Evolutionary conservation across 2,329 filamentous ascomycete species (phyloP), one percentile per base, ranked within the genome.

Genomic region (Neopestalotiopsis rosae): DNA sequence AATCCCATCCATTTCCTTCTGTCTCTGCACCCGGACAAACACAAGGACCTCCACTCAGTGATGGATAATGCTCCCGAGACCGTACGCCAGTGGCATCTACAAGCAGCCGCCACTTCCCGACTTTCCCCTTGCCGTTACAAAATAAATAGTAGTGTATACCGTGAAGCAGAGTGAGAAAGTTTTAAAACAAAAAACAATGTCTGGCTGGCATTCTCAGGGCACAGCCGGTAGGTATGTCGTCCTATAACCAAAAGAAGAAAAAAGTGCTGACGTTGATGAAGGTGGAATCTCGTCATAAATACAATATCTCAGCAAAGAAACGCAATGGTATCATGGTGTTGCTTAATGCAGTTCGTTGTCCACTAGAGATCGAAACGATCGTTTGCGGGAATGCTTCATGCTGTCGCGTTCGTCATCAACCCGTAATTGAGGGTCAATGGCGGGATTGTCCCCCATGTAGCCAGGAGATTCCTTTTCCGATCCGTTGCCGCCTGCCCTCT

Each of bases 391-490:
- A 30, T 38, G 32, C 59, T 62, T 20, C 30, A 38, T 42, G 12
- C 14, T 20, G n/a, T 62, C 59, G 34, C 59, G 59, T n/a, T 62
- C 59, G 42, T 64, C 61, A 38, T 64, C 61, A 7, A 38, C 61
- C 40, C 34, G 17, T 49, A 64, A 20, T 32, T 52, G 61, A 14
- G 61, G 61, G 34, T 64, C 61, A 12, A 64, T 64, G 9, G 38
- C 17, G 28, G 38, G 40, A 10, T 64, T 20, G n/a, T 64, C 61
- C n/a, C 42, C 42, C 61, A 64, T 64, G 28, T 64, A 64, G 12
- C 61, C 61, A 45, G 61, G 61, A 10, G 61, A 45, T 28, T 64
- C 42, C 61, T 64, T 64, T 28, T 64, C 61, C 17, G 61, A 34
- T 1, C 40, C 40, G 20, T 64, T 64, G 13, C 61, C 61, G 20